Base-by-base conservation (phyloP, 345 rosid genomes). In the Diplotaxis tenuifolia region DNA sequence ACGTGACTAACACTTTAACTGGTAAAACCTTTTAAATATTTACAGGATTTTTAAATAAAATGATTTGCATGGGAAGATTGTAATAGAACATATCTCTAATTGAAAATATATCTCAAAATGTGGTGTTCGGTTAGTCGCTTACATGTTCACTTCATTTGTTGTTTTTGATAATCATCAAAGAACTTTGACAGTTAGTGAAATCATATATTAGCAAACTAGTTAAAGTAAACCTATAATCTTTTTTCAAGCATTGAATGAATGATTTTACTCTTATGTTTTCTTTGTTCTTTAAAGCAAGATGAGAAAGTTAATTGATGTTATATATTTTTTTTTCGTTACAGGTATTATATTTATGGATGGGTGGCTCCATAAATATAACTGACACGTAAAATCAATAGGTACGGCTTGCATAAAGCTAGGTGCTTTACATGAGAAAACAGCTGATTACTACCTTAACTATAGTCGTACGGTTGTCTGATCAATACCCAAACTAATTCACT, bases 341-440 rank as follows among this genome's bases (percentile, higher is more conserved):
- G n/a, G n/a, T n/a, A n/a, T n/a, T n/a, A n/a, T n/a, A n/a, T n/a
- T n/a, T 29, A n/a, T 15, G 7, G 10, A 58, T 27, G 22, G 22
- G 63, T 28, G 32, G 60, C 31, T 55, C 49, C 49, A 14, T 42
- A 14, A 34, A 11, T 11, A 34, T 34, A 34, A 34, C 1, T 14
- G 7, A 9, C n/a, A 52, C 3, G 23, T 4, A 53, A 21, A 4
- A 52, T 12, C 10, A 53, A 22, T 12, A 77, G 70, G 84, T 55
- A 80, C 83, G 23, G 97, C 91, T n/a, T 83, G 92, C 73, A 82
- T 88, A 15, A 91, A 83, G 82, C 78, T 89, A 74, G 82, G 87
- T 23, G 85, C 84, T 74, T 78, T 81, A 82, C 87, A 94, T 75
- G 89, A 83, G 75, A 97, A 95, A 53, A 86, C 78, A n/a, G n/a